These are phyloP conservation scores for Naganishia sp. DNA, from an alignment of 1,284 basidiomycete genomes.

Conservation along the genomic window DNA sequence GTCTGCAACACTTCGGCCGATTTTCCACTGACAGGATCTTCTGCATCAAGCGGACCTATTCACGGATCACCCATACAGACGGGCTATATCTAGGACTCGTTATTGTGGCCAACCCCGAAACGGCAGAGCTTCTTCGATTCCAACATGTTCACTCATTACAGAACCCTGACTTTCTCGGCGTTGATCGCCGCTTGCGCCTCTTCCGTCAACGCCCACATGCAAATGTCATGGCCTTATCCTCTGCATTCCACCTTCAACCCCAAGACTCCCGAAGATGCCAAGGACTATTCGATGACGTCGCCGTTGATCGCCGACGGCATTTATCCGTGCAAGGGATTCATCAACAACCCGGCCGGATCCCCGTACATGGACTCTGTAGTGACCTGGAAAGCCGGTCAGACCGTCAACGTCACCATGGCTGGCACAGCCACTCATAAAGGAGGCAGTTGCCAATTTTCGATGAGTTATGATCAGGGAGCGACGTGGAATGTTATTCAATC, in stretches of 20 bases:
- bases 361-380: constrained; percentile 42
- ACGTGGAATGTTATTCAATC: constrained; percentile 53
- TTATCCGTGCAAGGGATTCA: constrained; percentile 55
- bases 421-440: constrained; percentile 52
- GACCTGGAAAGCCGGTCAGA: constrained; percentile 41
- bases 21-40: background rate
- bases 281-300: constrained; percentile 52
- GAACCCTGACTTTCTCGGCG: constrained; percentile 2
- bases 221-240: constrained; percentile 47
- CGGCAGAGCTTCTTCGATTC: too few relatives aligned
- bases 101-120: background rate
- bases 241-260: constrained; percentile 46
- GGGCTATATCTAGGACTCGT: background rate
- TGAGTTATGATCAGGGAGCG: constrained; percentile 54
- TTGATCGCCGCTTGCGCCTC: constrained; percentile 26
- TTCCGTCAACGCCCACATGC: constrained; percentile 44
- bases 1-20: too few relatives aligned
- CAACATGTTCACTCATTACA: constrained; percentile 13
- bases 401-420: constrained; percentile 43
- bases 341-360: constrained; percentile 41
- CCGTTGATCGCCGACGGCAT: constrained; percentile 46
- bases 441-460: constrained; percentile 53
- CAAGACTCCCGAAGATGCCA: constrained; percentile 40
- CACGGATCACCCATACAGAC: background rate
- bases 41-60: background rate